These are phyloP conservation scores for Pachyrhizus erosus DNA, from an alignment of 306 rosid genomes.

Conservation along the genomic window DNA sequence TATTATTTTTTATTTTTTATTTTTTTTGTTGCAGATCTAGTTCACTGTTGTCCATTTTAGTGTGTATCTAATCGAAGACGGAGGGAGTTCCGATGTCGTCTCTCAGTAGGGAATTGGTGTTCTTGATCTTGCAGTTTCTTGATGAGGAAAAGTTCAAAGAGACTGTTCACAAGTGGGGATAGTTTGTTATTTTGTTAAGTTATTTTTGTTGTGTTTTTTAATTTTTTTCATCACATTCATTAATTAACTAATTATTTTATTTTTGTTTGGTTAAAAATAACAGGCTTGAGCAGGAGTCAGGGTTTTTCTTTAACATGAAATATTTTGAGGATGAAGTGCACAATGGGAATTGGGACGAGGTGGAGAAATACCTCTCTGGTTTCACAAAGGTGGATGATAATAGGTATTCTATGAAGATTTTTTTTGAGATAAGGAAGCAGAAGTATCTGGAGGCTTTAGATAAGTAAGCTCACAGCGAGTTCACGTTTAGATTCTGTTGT, in stretches of 20 bases:
- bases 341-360: constrained; percentile 98
- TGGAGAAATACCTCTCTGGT: constrained; percentile 94
- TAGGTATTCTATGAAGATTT: constrained; percentile 97
- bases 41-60: constrained; percentile 53
- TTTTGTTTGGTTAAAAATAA: constrained; percentile 35
- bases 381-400: constrained; percentile 98
- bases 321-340: constrained; percentile 99
- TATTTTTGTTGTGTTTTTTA: constrained; percentile 7
- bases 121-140: constrained; percentile 97
- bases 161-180: constrained; percentile 96
- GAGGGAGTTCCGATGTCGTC: constrained; percentile 79
- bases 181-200: constrained; percentile 29
- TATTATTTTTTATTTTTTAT: background rate
- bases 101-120: constrained; percentile 97
- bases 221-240: constrained; percentile 41
- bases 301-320: constrained; percentile 96
- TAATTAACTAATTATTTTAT: constrained; percentile 29
- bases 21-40: constrained; percentile 75
- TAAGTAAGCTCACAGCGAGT: constrained; percentile 67
- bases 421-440: constrained; percentile 98
- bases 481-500: constrained; percentile 32
- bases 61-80: constrained; percentile 54
- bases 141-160: constrained; percentile 99
- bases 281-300: constrained; percentile 98
- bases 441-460: constrained; percentile 97